Percentiles rank a stretch among this genome's conserved stretches.
These are phyloP conservation scores for Dendrobium chrysotoxum DNA, from an alignment of 106 monocot species.

Conservation along the genomic window DNA sequence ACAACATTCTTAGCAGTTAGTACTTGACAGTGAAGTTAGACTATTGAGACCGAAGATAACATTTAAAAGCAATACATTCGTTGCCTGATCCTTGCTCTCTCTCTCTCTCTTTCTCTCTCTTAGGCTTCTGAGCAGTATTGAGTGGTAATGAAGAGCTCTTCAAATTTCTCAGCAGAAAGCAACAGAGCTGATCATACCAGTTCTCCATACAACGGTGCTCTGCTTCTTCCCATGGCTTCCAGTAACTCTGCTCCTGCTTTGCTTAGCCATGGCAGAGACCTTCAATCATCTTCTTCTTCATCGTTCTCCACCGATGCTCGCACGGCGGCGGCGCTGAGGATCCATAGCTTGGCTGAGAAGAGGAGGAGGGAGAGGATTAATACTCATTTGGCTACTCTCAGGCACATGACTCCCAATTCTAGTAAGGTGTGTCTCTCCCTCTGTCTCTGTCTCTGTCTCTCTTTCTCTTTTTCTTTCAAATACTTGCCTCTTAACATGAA, in stretches of 20 bases:
- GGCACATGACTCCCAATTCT: slow-evolving; percentile 41
- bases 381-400: slow-evolving; percentile 37
- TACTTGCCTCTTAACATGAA: background rate
- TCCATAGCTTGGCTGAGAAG: slow-evolving; percentile 43
- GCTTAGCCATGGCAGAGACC: background rate
- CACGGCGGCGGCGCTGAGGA: slow-evolving; percentile 9
- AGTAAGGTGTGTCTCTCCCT: slow-evolving; percentile 14
- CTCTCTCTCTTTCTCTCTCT: background rate
- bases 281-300: background rate
- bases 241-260: background rate
- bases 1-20: no score
- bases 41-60: no score
- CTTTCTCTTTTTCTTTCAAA: background rate
- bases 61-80: no score
- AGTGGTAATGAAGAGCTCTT: background rate
- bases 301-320: slow-evolving; percentile 5
- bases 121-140: background rate
- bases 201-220: background rate
- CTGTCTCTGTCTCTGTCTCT: background rate
- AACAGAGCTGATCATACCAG: background rate
- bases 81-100: background rate
- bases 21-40: no score
- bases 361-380: slow-evolving; percentile 44
- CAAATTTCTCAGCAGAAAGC: background rate
- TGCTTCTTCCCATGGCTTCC: background rate